Evolutionary conservation across 257 asterid genomes (phyloP).

Genomic region (Oldenlandia corymbosa): DNA sequence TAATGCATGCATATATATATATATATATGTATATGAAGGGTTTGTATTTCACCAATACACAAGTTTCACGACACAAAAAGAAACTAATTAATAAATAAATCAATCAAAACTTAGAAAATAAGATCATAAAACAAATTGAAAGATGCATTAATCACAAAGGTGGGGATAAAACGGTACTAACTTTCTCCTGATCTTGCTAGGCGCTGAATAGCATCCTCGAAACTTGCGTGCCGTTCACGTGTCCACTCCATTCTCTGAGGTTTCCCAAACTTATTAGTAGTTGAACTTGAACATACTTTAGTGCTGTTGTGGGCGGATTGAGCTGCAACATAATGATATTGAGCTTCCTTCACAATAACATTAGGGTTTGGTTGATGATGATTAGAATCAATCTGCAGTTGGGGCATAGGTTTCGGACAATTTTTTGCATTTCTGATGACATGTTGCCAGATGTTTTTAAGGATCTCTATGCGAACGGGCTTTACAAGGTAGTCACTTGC

Average conservation of each 20-base stretch:
- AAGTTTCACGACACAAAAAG: too few relatives aligned
- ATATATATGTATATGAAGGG: too few relatives aligned
- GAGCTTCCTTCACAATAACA: neutral
- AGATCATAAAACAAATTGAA: too few relatives aligned
- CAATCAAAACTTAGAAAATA: too few relatives aligned
- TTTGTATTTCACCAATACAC: too few relatives aligned
- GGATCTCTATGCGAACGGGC: slow-evolving; percentile 14
- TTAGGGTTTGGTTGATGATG: too few relatives aligned
- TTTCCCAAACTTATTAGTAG: neutral
- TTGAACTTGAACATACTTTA: neutral
- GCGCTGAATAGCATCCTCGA: neutral
- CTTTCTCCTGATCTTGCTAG: neutral
- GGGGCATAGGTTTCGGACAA: neutral
- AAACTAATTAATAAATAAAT: too few relatives aligned
- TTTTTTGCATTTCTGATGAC: neutral
- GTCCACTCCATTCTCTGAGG: slow-evolving; percentile 4
- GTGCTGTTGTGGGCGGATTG: neutral
- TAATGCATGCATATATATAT: too few relatives aligned
- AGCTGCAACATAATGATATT: neutral
- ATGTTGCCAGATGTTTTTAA: slow-evolving; percentile 17
- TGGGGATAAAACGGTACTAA: too few relatives aligned
- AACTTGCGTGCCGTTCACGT: neutral
- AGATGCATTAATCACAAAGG: too few relatives aligned
- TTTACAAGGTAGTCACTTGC: slow-evolving; percentile 15
- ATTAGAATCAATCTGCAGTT: too few relatives aligned